Conservation (phyloP, 345 rosid genomes). For the Aurinia saxatilis region DNA sequence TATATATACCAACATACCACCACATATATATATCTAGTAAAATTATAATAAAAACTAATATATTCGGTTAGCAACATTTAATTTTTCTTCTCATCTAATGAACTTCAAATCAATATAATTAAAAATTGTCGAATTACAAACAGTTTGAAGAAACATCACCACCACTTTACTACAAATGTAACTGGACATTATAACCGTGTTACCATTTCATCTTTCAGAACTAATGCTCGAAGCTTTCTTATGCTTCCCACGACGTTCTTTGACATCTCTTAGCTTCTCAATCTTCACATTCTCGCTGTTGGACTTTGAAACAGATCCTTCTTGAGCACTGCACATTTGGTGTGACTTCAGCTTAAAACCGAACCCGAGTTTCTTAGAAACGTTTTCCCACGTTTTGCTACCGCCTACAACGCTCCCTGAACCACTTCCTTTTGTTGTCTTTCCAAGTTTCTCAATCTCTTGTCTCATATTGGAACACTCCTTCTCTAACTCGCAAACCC, state of each 20-base stretch:
- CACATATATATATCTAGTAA: no score
- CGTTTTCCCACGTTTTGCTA: constrained; percentile 48
- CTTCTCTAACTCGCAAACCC: constrained; percentile 89
- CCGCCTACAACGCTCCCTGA: constrained; percentile 26
- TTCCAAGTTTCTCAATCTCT: constrained; percentile 81
- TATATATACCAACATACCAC: no score
- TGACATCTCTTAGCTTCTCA: constrained; percentile 54
- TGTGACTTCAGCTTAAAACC: constrained; percentile 56
- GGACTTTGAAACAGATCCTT: constrained; percentile 72
- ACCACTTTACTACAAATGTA: constrained; percentile 22
- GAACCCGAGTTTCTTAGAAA: constrained; percentile 71
- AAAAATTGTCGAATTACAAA: not conserved
- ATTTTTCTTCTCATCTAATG: not conserved
- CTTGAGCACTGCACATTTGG: constrained; percentile 95
- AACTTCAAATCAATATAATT: not conserved
- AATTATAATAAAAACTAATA: no score
- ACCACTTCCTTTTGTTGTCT: constrained; percentile 22
- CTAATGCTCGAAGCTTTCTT: constrained; percentile 45
- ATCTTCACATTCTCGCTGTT: constrained; percentile 40
- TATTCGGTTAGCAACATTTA: no score
- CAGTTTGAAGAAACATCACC: not conserved
- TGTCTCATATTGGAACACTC: constrained; percentile 76
- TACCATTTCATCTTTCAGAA: constrained; percentile 31
- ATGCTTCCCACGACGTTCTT: constrained; percentile 49
- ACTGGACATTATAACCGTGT: not conserved